Conservation (phyloP, 495 filamentous ascomycete species). For the Zalerion maritima region DNA sequence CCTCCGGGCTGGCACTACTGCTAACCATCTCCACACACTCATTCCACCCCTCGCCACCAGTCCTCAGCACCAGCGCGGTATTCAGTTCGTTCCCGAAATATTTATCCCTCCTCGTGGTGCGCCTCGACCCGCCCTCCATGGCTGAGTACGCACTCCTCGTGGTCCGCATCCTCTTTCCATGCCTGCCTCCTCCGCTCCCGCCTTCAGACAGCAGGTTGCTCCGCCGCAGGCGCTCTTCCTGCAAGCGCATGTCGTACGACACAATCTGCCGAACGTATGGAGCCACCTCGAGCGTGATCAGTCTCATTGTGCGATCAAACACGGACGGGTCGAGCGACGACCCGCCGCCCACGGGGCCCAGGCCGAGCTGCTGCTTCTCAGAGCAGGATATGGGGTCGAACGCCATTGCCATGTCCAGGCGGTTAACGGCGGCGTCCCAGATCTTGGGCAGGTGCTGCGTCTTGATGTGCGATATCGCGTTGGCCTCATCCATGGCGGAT, state of each 20-base stretch:
- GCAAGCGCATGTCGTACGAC: constrained; percentile 53
- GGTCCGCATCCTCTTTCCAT: constrained; percentile 50
- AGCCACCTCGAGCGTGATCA: constrained; percentile 60
- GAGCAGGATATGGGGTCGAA: constrained; percentile 42
- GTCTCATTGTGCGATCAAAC: constrained; percentile 51
- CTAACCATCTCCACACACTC: constrained; percentile 20
- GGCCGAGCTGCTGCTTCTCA: too few relatives aligned
- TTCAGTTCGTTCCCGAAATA: constrained; percentile 66
- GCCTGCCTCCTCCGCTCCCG: constrained; percentile 30
- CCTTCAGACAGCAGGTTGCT: constrained; percentile 45
- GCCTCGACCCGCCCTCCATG: constrained; percentile 63
- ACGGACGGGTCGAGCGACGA: constrained; percentile 37
- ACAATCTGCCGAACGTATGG: constrained; percentile 76
- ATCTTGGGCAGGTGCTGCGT: constrained; percentile 8
- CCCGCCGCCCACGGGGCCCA: too few relatives aligned
- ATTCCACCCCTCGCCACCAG: constrained; percentile 56
- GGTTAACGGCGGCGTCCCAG: constrained; percentile 13
- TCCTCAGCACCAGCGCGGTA: constrained; percentile 44
- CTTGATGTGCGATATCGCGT: constrained; percentile 15
- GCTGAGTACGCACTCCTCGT: constrained; percentile 73
- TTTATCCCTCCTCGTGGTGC: constrained; percentile 53
- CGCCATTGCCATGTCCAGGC: constrained; percentile 31
- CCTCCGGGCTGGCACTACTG: neutral
- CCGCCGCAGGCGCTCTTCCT: constrained; percentile 47
- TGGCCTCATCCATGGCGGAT: constrained; percentile 14